A percentile compares a stretch with the other conserved stretches of the same genome.
phyloP scores from a whole-genome alignment of 331 rosid genomes.

The Erythrophleum ivorense region DNA sequence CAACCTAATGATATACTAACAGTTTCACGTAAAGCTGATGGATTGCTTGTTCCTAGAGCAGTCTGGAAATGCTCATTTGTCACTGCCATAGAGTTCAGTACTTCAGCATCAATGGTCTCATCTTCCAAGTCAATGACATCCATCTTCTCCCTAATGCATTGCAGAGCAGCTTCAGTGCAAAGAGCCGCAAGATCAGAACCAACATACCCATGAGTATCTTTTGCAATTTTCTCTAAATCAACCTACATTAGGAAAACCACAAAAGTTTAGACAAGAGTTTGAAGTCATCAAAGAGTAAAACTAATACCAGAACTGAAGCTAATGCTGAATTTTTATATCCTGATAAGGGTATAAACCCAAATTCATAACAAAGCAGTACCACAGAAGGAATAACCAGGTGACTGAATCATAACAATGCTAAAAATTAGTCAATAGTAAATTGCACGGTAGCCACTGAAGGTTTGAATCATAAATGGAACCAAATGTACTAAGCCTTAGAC shows the following conservation, averaged over 20 bases:
- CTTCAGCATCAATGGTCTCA: slow-evolving; percentile 63
- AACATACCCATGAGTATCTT: slow-evolving; percentile 71
- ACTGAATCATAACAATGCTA: slow-evolving; percentile 1
- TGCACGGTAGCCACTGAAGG: background rate
- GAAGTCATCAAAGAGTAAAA: slow-evolving; percentile 6
- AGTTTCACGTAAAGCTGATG: slow-evolving; percentile 69
- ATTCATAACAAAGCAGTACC: background rate
- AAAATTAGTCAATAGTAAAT: slow-evolving; percentile 8
- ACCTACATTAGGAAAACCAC: slow-evolving; percentile 49
- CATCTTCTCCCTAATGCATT: slow-evolving; percentile 72
- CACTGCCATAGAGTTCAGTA: slow-evolving; percentile 61
- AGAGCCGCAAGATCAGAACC: slow-evolving; percentile 79
- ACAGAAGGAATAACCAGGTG: slow-evolving; percentile 7
- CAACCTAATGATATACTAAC: slow-evolving; percentile 37
- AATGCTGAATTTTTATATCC: background rate
- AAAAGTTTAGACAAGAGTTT: slow-evolving; percentile 6
- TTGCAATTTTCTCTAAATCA: slow-evolving; percentile 68
- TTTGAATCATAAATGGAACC: slow-evolving; percentile 16
- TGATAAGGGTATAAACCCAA: background rate
- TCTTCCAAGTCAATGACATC: slow-evolving; percentile 68
- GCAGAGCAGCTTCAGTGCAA: slow-evolving; percentile 69
- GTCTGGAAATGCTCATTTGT: slow-evolving; percentile 69
- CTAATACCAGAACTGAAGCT: background rate
- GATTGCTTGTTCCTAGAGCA: slow-evolving; percentile 70
- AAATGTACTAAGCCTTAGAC: background rate